These are phyloP conservation scores for Linderina pennispora DNA, from an alignment of 192 early-diverging fungal genomes.

Conservation along the genomic window DNA sequence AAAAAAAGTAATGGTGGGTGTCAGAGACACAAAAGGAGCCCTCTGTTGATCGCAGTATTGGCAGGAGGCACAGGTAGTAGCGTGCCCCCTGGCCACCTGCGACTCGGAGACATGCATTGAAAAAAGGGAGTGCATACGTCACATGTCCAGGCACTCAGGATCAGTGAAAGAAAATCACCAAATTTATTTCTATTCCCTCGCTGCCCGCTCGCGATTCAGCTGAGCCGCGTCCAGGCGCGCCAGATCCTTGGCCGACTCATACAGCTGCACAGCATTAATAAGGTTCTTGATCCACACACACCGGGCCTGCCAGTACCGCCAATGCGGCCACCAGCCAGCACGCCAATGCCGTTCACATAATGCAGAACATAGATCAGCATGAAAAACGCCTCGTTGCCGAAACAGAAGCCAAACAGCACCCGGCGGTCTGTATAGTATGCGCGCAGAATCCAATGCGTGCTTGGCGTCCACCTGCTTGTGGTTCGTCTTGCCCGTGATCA, in stretches of 20 bases:
- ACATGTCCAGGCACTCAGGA: too few relatives aligned
- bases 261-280: conserved; percentile 91
- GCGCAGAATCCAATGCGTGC: conserved; percentile 69
- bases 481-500: conserved; percentile 75
- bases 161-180: too few relatives aligned
- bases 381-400: conserved; percentile 89
- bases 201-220: too few relatives aligned
- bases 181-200: too few relatives aligned
- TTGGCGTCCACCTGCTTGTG: conserved; percentile 84
- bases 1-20: too few relatives aligned
- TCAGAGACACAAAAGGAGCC: background rate
- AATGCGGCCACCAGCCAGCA: conserved; percentile 13
- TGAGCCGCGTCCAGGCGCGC: conserved; percentile 57
- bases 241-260: conserved; percentile 73
- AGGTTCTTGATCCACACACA: conserved; percentile 86
- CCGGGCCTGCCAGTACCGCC: conserved; percentile 52
- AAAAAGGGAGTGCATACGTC: too few relatives aligned
- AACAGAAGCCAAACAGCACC: conserved; percentile 90
- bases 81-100: too few relatives aligned
- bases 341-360: conserved; percentile 30
- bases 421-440: conserved; percentile 89
- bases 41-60: too few relatives aligned
- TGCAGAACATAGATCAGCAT: conserved; percentile 75
- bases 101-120: too few relatives aligned
- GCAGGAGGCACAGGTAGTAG: too few relatives aligned